Percentiles rank a stretch among this genome's conserved stretches.
Evolutionary conservation across 176 grass and related monocot genomes (phyloP).

Genomic region (Pontederia paniculata): DNA sequence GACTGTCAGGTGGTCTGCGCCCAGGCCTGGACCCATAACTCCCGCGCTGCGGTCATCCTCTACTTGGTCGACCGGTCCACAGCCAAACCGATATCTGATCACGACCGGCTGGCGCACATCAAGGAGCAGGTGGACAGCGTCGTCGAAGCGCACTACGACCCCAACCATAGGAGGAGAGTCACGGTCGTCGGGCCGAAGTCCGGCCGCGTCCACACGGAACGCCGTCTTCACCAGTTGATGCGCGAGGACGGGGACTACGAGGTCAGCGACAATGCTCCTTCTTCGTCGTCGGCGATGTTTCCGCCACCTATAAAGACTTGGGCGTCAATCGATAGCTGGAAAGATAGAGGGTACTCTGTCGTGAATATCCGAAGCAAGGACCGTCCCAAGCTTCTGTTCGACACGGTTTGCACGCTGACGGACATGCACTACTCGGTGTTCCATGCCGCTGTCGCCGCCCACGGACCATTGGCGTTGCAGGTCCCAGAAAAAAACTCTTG

Average conservation of each 20-base stretch:
- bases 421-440: slow-evolving; percentile 79
- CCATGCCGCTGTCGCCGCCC: slow-evolving; percentile 49
- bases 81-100: background rate
- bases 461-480: slow-evolving; percentile 52
- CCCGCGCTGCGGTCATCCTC: slow-evolving; percentile 39
- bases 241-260: slow-evolving; percentile 58
- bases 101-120: slow-evolving; percentile 33
- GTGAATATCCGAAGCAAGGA: slow-evolving; percentile 57
- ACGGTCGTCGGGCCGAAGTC: slow-evolving; percentile 29
- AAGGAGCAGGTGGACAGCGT: slow-evolving; percentile 48
- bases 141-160: slow-evolving; percentile 31
- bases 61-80: slow-evolving; percentile 24
- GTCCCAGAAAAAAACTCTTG: background rate
- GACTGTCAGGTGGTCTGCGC: slow-evolving; percentile 45
- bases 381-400: slow-evolving; percentile 57
- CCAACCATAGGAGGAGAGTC: slow-evolving; percentile 38
- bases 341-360: slow-evolving; percentile 54
- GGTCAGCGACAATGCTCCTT: background rate
- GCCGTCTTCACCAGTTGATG: slow-evolving; percentile 65
- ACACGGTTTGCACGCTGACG: slow-evolving; percentile 64
- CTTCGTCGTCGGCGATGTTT: slow-evolving; percentile 23
- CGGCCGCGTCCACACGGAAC: slow-evolving; percentile 54
- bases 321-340: slow-evolving; percentile 53
- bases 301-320: slow-evolving; percentile 23
- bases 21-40: slow-evolving; percentile 53